Percentiles rank a stretch among this genome's conserved stretches.
phyloP scores from a whole-genome alignment of 805 yeast species.

The Priceomyces medius region DNA sequence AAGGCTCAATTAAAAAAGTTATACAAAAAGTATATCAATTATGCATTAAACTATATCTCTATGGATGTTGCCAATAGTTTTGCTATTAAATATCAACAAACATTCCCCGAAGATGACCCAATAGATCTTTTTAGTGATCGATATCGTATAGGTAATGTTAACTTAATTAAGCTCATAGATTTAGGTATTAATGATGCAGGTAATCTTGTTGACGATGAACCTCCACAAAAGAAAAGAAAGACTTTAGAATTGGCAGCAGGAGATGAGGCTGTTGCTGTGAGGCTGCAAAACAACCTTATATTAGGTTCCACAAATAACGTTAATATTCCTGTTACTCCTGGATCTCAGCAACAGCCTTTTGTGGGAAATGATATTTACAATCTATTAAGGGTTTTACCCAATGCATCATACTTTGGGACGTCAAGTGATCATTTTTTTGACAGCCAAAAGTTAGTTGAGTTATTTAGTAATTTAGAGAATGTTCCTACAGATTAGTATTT shows the following conservation, averaged over 20 bases:
- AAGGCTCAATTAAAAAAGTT: conserved; percentile 29
- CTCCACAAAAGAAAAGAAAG: conserved; percentile 12
- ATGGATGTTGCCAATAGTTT: conserved; percentile 63
- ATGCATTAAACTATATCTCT: conserved; percentile 71
- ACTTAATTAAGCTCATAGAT: conserved; percentile 39
- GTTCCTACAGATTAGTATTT: conserved; percentile 12
- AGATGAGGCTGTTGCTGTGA: conserved; percentile 4
- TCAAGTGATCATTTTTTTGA: conserved; percentile 53
- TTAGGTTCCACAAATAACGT: not conserved
- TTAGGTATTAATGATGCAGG: conserved; percentile 23
- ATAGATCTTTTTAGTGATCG: conserved; percentile 37
- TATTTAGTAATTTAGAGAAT: conserved; percentile 32
- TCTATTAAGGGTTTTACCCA: conserved; percentile 59
- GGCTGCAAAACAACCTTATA: conserved; percentile 5
- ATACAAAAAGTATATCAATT: conserved; percentile 52
- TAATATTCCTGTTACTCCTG: conserved; percentile 1
- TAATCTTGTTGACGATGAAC: conserved; percentile 12
- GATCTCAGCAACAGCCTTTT: conserved; percentile 20
- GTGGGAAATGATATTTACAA: conserved; percentile 38
- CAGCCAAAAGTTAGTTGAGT: conserved; percentile 49
- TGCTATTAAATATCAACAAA: conserved; percentile 62
- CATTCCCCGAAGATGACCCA: conserved; percentile 61
- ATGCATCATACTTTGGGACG: conserved; percentile 52
- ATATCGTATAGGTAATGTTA: conserved; percentile 34
- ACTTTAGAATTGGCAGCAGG: not conserved